These are phyloP conservation scores for Plasmodium coatneyi DNA, from an alignment of 169 alveolate species.

Conservation along the genomic window DNA sequence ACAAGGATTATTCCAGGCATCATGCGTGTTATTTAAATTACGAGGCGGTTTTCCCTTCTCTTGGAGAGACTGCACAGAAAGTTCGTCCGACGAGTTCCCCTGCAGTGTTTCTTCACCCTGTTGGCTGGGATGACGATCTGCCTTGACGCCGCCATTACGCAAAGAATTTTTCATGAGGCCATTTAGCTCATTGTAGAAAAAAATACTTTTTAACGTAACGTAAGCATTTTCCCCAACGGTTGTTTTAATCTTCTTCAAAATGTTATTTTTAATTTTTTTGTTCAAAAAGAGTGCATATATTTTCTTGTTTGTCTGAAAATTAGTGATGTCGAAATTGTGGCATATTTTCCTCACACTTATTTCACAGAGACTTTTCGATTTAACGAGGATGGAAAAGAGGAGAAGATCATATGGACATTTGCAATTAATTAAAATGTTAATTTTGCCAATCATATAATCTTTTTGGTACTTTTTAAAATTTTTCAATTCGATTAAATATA, in stretches of 20 bases:
- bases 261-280: slow-evolving; percentile 40
- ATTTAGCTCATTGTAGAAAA: slow-evolving; percentile 13
- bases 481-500: slow-evolving; percentile 59
- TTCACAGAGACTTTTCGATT: slow-evolving; percentile 41
- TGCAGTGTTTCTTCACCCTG: not conserved
- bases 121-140: not conserved
- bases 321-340: slow-evolving; percentile 12
- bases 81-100: not conserved
- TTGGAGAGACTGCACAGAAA: not conserved
- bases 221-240: not conserved
- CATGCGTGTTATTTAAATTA: not conserved
- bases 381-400: slow-evolving; percentile 28
- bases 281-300: slow-evolving; percentile 12
- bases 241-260: slow-evolving; percentile 31
- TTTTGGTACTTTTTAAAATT: slow-evolving; percentile 44
- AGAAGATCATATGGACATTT: slow-evolving; percentile 64
- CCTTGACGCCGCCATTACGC: not conserved
- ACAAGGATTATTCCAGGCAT: not conserved
- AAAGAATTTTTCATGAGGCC: slow-evolving; percentile 14
- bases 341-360: slow-evolving; percentile 41
- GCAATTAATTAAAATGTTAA: slow-evolving; percentile 8
- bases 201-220: slow-evolving; percentile 1
- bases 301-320: slow-evolving; percentile 14
- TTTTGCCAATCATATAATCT: slow-evolving; percentile 19
- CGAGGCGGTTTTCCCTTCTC: not conserved